Percentiles rank a stretch among this genome's conserved stretches.
These are phyloP conservation scores for Phialophora expanda DNA, from an alignment of 2,329 filamentous ascomycete genomes.

Conservation along the genomic window DNA sequence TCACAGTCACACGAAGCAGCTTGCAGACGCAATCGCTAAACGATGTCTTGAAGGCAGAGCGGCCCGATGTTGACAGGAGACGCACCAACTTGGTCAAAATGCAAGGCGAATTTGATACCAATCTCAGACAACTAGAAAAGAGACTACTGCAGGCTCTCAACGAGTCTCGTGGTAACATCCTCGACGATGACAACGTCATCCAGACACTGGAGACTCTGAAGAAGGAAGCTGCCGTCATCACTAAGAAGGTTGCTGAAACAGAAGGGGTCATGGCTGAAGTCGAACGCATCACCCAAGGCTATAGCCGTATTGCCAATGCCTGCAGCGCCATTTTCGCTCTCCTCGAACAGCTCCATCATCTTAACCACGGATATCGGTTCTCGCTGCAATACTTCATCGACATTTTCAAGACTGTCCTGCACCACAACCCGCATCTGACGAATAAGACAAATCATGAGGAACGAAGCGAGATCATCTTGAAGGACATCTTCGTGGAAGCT, in stretches of 20 bases:
- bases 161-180: constrained; percentile 94
- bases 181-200: constrained; percentile 97
- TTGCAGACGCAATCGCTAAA: constrained; percentile 97
- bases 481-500: constrained; percentile 86
- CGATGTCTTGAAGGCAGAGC: constrained; percentile 94
- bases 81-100: constrained; percentile 97
- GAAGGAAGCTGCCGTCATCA: constrained; percentile 95
- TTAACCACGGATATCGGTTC: constrained; percentile 99
- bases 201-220: constrained; percentile 97
- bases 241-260: constrained; percentile 92
- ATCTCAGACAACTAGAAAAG: constrained; percentile 93
- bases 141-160: constrained; percentile 92
- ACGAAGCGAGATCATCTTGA: constrained; percentile 87
- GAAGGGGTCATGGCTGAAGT: constrained; percentile 98
- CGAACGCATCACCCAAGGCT: constrained; percentile 91
- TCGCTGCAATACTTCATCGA: constrained; percentile 97
- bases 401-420: constrained; percentile 92
- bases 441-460: constrained; percentile 74
- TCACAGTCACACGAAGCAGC: constrained; percentile 98
- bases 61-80: constrained; percentile 94
- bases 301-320: constrained; percentile 88
- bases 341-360: constrained; percentile 93
- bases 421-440: constrained; percentile 74
- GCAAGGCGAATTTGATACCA: constrained; percentile 99
- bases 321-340: constrained; percentile 98